Evolutionary conservation across 2,329 filamentous ascomycete genomes (phyloP).

Genomic region (Fusarium setosum): DNA sequence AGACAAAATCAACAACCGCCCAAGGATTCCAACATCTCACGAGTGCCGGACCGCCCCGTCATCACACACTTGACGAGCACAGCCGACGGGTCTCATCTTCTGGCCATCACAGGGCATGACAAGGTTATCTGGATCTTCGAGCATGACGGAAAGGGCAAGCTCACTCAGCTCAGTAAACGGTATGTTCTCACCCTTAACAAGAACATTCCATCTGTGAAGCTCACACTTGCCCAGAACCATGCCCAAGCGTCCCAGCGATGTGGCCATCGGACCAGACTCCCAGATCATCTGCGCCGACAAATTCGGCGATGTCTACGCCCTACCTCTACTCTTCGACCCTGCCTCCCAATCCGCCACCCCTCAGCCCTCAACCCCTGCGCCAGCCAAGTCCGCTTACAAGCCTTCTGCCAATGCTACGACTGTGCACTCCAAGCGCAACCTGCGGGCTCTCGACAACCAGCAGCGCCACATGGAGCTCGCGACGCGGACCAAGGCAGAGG

Average conservation of each 20-base stretch:
- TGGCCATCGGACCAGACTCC: slow-evolving; percentile 76
- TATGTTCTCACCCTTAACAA: slow-evolving; percentile 45
- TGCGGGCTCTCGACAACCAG: slow-evolving; percentile 69
- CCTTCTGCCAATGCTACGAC: slow-evolving; percentile 69
- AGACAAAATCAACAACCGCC: slow-evolving; percentile 32
- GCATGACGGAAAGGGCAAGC: slow-evolving; percentile 67
- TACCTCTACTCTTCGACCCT: slow-evolving; percentile 69
- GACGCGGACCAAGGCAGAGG: slow-evolving; percentile 38
- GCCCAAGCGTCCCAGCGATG: slow-evolving; percentile 88
- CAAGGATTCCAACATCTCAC: slow-evolving; percentile 40
- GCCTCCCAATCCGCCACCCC: slow-evolving; percentile 21
- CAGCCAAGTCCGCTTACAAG: slow-evolving; percentile 49
- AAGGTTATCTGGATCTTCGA: slow-evolving; percentile 89
- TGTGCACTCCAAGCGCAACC: slow-evolving; percentile 74
- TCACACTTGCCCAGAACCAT: slow-evolving; percentile 69
- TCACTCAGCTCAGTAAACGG: slow-evolving; percentile 80
- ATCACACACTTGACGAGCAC: slow-evolving; percentile 77
- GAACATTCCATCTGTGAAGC: slow-evolving; percentile 13
- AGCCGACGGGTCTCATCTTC: slow-evolving; percentile 72
- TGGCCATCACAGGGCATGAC: slow-evolving; percentile 89
- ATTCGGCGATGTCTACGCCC: slow-evolving; percentile 93
- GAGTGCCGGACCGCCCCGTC: slow-evolving; percentile 66
- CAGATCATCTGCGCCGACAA: slow-evolving; percentile 91
- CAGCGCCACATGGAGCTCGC: slow-evolving; percentile 56
- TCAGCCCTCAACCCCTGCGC: slow-evolving; percentile 24